A percentile compares a stretch with the other conserved stretches of the same genome.
phyloP scores from a whole-genome alignment of 73 alveolate species.

The Blepharisma stoltei region DNA sequence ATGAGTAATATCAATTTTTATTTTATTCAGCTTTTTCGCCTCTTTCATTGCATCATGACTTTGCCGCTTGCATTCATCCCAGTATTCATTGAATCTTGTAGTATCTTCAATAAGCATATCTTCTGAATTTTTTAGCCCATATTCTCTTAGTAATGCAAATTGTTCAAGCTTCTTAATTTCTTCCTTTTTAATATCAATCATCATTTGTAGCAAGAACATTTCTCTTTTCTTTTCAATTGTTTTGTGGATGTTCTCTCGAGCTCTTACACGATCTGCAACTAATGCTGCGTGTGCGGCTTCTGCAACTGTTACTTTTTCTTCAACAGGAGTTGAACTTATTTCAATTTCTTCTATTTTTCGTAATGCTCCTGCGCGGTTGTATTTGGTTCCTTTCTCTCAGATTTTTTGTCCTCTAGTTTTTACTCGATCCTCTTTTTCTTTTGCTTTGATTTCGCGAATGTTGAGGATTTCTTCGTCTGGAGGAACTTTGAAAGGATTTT shows the following conservation, averaged over 20 bases:
- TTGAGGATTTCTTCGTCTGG: conserved; percentile 32
- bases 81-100: neutral
- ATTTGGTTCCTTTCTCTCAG: conserved; percentile 33
- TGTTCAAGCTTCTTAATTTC: conserved; percentile 30
- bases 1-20: conserved; percentile 8
- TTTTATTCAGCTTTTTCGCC: conserved; percentile 25
- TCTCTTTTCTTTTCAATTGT: conserved; percentile 27
- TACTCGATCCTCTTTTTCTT: neutral
- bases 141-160: conserved; percentile 24
- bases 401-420: neutral
- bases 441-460: neutral
- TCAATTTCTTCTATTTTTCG: conserved; percentile 28
- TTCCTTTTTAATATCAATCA: conserved; percentile 31
- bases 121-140: conserved; percentile 31
- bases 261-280: conserved; percentile 7
- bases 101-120: conserved; percentile 29
- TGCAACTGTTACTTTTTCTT: conserved; percentile 22
- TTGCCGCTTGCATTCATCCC: conserved; percentile 23
- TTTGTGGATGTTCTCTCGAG: conserved; percentile 16
- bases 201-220: conserved; percentile 34
- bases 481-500: conserved; percentile 31
- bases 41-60: conserved; percentile 30
- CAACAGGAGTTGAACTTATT: neutral
- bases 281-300: conserved; percentile 21
- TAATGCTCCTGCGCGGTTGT: conserved; percentile 15